phyloP scores from a whole-genome alignment of 2,329 filamentous ascomycete species.

The Paracorniculantispora psalliotae region DNA sequence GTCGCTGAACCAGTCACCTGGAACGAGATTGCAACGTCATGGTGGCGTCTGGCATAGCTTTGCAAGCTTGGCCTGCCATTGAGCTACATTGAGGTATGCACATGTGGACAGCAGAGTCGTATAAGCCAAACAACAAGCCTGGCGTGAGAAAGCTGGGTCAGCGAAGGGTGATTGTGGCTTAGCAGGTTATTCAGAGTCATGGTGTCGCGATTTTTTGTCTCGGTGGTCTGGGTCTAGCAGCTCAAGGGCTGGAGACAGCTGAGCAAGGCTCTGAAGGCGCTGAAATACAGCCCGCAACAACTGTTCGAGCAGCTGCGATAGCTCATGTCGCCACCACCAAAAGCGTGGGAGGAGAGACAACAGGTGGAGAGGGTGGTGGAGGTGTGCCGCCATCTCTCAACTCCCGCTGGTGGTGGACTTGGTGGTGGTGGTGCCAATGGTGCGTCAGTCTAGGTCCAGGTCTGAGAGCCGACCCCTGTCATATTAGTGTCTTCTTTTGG shows the following conservation, averaged over 20 bases:
- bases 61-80: background rate
- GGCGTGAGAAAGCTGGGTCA: background rate
- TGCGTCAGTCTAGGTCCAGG: conserved; percentile 12
- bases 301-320: background rate
- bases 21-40: background rate
- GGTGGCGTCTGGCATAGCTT: background rate
- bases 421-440: background rate
- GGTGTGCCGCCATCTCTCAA: conserved; percentile 13
- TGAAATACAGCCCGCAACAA: background rate
- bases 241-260: background rate
- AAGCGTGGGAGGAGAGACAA: conserved; percentile 14
- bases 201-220: conserved; percentile 3
- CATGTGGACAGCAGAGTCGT: background rate
- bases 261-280: background rate
- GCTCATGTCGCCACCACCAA: conserved; percentile 2
- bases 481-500: conserved; percentile 11
- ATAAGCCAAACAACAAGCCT: background rate
- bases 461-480: conserved; percentile 13
- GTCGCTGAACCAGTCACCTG: background rate
- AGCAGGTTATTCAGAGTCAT: conserved; percentile 3
- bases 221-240: background rate
- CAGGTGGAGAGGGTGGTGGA: conserved; percentile 13
- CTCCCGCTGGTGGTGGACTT: background rate
- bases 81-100: background rate
- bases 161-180: background rate